Evolutionary conservation across 2,329 filamentous ascomycete genomes (phyloP).

Genomic region (Fusarium anguioides): DNA sequence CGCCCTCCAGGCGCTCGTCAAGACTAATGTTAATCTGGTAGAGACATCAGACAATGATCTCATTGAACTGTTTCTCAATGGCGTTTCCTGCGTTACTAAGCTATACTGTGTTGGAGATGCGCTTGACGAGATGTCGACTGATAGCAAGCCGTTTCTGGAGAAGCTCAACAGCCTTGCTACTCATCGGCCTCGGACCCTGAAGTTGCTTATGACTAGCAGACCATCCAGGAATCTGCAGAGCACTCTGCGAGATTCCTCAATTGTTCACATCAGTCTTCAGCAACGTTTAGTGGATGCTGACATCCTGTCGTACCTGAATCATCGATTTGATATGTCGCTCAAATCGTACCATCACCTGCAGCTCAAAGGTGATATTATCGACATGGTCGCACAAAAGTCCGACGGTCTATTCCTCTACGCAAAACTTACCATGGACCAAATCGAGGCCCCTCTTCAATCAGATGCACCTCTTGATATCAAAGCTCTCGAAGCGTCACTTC

Average conservation of each 20-base stretch:
- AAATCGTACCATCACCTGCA: neutral
- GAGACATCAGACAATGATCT: constrained; percentile 40
- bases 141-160: constrained; percentile 31
- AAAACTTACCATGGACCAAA: constrained; percentile 41
- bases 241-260: constrained; percentile 32
- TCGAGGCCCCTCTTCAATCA: constrained; percentile 1
- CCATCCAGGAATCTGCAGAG: constrained; percentile 37
- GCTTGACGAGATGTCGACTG: constrained; percentile 39
- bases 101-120: constrained; percentile 41
- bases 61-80: constrained; percentile 35
- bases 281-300: constrained; percentile 36
- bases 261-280: constrained; percentile 39
- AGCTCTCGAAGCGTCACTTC: constrained; percentile 27
- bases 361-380: constrained; percentile 24
- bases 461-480: constrained; percentile 2
- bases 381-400: constrained; percentile 29
- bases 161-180: constrained; percentile 36
- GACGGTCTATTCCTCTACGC: constrained; percentile 40
- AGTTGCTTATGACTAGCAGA: constrained; percentile 40
- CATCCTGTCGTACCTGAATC: constrained; percentile 28
- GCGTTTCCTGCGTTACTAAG: constrained; percentile 23
- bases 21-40: constrained; percentile 14
- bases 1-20: constrained; percentile 26
- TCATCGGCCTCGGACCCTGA: constrained; percentile 29
- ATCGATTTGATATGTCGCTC: constrained; percentile 25